Evolutionary conservation across 345 rosid genomes (phyloP).

Genomic region (Brassica cretica): DNA sequence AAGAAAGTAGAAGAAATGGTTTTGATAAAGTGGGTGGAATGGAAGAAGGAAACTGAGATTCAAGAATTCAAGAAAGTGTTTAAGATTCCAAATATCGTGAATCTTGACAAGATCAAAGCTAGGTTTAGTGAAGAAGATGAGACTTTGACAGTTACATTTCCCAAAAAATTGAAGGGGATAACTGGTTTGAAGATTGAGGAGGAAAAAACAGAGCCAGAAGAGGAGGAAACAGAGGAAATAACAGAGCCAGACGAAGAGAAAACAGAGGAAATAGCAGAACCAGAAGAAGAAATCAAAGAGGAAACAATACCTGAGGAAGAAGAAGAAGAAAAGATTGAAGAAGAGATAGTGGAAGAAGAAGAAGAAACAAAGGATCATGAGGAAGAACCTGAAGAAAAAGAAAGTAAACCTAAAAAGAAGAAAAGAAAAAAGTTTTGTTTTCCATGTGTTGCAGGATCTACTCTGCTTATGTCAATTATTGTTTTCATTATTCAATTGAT

Average conservation of each 20-base stretch:
- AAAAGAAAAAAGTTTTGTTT: slow-evolving; percentile 34
- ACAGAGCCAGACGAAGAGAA: background rate
- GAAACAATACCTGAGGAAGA: slow-evolving; percentile 27
- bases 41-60: slow-evolving; percentile 58
- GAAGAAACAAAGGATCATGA: slow-evolving; percentile 27
- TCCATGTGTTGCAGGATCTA: slow-evolving; percentile 40
- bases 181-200: slow-evolving; percentile 57
- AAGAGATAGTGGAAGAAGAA: slow-evolving; percentile 23
- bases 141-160: slow-evolving; percentile 54
- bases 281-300: slow-evolving; percentile 31
- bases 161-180: slow-evolving; percentile 59
- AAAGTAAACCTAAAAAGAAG: slow-evolving; percentile 30
- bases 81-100: slow-evolving; percentile 58
- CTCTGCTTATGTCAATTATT: slow-evolving; percentile 37
- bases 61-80: slow-evolving; percentile 58
- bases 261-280: slow-evolving; percentile 20
- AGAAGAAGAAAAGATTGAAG: slow-evolving; percentile 24
- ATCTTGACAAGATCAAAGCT: slow-evolving; percentile 67
- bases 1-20: slow-evolving; percentile 69
- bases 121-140: slow-evolving; percentile 58
- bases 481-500: slow-evolving; percentile 31
- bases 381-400: slow-evolving; percentile 11
- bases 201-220: background rate
- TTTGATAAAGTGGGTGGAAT: slow-evolving; percentile 60
- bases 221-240: slow-evolving; percentile 4